Conservation (phyloP, 371 early-diverging fungal genomes). For the Rhizopus arrhizus region DNA sequence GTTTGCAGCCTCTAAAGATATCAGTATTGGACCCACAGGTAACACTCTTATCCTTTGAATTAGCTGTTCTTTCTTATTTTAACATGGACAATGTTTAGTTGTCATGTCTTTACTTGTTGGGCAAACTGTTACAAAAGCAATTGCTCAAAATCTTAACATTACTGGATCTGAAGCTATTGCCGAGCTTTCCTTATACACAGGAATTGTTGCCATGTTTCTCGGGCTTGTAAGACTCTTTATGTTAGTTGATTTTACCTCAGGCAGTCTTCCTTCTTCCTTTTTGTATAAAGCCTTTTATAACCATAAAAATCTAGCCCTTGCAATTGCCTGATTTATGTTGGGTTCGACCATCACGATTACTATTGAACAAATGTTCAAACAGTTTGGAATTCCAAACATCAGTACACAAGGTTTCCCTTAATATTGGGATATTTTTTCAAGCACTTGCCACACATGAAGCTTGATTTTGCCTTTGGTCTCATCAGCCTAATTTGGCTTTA, state of each 20-base stretch:
- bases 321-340: constrained; percentile 71
- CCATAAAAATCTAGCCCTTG: constrained; percentile 35
- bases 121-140: constrained; percentile 60
- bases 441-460: constrained; percentile 43
- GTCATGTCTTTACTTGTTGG: constrained; percentile 82
- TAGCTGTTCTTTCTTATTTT: neutral
- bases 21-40: constrained; percentile 83
- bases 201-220: constrained; percentile 65
- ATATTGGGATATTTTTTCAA: constrained; percentile 60
- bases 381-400: constrained; percentile 72
- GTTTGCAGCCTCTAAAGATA: constrained; percentile 85
- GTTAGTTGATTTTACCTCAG: constrained; percentile 85
- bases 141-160: constrained; percentile 33
- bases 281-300: neutral
- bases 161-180: constrained; percentile 55
- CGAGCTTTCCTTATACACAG: constrained; percentile 57
- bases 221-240: constrained; percentile 82
- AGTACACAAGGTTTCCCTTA: constrained; percentile 61
- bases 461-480: constrained; percentile 58
- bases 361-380: constrained; percentile 73
- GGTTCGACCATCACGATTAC: constrained; percentile 80
- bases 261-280: neutral
- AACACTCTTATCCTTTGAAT: neutral
- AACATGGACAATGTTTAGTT: constrained; percentile 36
- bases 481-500: constrained; percentile 50